These are phyloP conservation scores for Mallotus japonicus DNA, from an alignment of 441 rosid genomes.

Conservation along the genomic window DNA sequence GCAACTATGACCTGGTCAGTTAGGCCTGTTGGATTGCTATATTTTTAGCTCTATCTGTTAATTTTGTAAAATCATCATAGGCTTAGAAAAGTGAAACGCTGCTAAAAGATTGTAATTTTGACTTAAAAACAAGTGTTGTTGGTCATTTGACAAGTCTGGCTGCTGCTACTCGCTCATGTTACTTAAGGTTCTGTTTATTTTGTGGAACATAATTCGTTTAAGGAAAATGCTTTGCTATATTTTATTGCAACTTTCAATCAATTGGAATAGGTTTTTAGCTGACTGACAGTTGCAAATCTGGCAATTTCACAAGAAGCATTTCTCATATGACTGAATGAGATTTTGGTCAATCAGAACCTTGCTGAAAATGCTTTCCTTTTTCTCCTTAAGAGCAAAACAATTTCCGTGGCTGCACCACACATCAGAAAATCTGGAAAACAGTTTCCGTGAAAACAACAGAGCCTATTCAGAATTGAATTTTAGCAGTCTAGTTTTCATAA, in stretches of 20 bases:
- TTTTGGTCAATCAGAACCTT: too few relatives aligned
- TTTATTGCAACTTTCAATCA: too few relatives aligned
- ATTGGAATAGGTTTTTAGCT: too few relatives aligned
- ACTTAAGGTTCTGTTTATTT: background rate
- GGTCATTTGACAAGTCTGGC: background rate
- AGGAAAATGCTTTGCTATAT: too few relatives aligned
- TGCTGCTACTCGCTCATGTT: background rate
- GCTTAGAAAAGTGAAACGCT: background rate
- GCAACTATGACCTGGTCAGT: slow-evolving; percentile 98
- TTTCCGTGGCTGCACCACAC: background rate
- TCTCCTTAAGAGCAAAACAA: background rate
- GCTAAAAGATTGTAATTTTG: background rate
- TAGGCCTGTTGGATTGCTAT: slow-evolving; percentile 4
- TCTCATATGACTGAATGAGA: too few relatives aligned
- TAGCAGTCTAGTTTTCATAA: slow-evolving; percentile 8
- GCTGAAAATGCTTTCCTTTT: too few relatives aligned
- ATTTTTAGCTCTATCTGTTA: slow-evolving; percentile 5
- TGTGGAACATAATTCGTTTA: too few relatives aligned
- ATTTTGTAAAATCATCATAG: background rate
- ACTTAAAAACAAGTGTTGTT: background rate
- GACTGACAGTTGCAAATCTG: too few relatives aligned
- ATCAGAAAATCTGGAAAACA: too few relatives aligned
- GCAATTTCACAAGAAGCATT: too few relatives aligned
- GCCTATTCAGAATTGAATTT: background rate
- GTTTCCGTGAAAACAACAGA: too few relatives aligned